Conservation (phyloP, 805 yeast species). For the Ascoidea asiatica region DNA sequence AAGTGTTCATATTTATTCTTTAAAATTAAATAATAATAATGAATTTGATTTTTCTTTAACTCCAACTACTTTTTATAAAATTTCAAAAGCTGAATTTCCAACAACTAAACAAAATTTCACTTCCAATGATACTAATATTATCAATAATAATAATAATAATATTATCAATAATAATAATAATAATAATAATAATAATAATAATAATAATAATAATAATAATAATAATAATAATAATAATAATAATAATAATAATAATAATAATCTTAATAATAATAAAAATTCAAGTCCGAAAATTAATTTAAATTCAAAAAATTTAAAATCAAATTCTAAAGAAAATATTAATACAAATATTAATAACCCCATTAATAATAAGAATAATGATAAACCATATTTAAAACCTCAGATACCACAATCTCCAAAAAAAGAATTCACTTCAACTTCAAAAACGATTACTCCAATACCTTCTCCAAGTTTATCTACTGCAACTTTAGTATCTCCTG, state of each 20-base stretch:
- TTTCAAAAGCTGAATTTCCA: slow-evolving; percentile 48
- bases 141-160: background rate
- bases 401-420: background rate
- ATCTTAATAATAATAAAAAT: no score
- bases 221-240: slow-evolving; percentile 2
- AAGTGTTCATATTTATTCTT: slow-evolving; percentile 55
- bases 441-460: background rate
- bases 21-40: slow-evolving; percentile 14
- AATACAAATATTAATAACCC: background rate
- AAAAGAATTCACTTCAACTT: background rate
- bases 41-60: slow-evolving; percentile 4
- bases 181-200: background rate
- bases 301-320: background rate
- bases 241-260: background rate
- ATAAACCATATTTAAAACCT: background rate
- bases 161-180: background rate
- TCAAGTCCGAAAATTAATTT: no score
- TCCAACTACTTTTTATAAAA: slow-evolving; percentile 31
- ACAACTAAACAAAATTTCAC: slow-evolving; percentile 1
- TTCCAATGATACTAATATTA: background rate
- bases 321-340: background rate
- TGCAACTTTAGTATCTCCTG: background rate
- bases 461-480: background rate
- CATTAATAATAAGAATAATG: background rate
- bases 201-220: slow-evolving; percentile 1